Evolutionary conservation across 768 basidiomycete genomes (phyloP), one percentile per base, ranked within the genome.

Genomic region (Agaricus sinodeliciosus): DNA sequence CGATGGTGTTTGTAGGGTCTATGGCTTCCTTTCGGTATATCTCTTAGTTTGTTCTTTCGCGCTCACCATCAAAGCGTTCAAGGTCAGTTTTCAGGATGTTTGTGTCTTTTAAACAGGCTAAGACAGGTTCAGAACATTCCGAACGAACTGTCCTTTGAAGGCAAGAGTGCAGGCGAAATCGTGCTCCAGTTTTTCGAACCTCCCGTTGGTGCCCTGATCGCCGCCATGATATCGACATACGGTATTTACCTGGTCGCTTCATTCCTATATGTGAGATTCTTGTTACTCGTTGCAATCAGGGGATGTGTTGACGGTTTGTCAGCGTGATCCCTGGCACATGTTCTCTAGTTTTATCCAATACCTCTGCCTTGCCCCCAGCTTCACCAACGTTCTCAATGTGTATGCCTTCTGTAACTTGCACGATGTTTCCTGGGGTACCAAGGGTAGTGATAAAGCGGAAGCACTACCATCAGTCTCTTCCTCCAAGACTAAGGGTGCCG

Each of bases 291-390:
- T 27, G 6, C 6, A 28, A n/a, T 42, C 36, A 16, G 52, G 34
- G 2, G 25, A 27, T 48, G 19, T 55, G 12, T 26, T 51, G 0
- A 22, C 46, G 18, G 51, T 6, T 22, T 45, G 16, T 55, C 9
- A 93, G 88, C 84, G 90, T 57, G 94, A 97, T 69, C 94, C 94
- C 4, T 97, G 94, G 94, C 94, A 97, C 69, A 87, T 98, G 84
- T 85, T 94, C 69, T 90, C 90, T 22, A 93, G 90, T 60, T 93
- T 96, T 77, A 72, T 86, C 60, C 94, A 94, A 65, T 95, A 94
- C 65, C 72, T 95, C 46, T 85, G 84, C 62, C 68, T 98, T 53
- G 95, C 95, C 9, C 90, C 91, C 1, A 90, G 87, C 60, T 95
- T 95, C 72, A 94, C 87, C 34, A 97, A 96, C 65, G 86, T 98